Percentiles rank a stretch among this genome's conserved stretches.
Evolutionary conservation across 2,329 filamentous ascomycete genomes (phyloP).

Genomic region (Dactylellina drechsleri): DNA sequence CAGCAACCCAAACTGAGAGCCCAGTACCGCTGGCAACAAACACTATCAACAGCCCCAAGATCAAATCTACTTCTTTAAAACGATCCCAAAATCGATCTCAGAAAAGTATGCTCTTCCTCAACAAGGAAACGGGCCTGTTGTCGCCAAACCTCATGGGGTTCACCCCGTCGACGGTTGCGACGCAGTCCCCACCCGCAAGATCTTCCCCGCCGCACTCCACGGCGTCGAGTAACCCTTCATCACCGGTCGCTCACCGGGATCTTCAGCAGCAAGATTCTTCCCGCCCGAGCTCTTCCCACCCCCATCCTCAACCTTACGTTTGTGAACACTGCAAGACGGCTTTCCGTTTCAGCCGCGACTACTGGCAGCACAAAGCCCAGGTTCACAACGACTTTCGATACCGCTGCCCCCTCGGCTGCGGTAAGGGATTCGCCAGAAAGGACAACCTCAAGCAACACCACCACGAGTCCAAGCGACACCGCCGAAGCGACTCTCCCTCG

Average conservation of each 20-base stretch:
- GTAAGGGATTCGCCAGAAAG: slow-evolving; percentile 50
- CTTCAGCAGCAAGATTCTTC: slow-evolving; percentile 34
- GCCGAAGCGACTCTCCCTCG: slow-evolving; percentile 35
- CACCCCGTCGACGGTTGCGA: slow-evolving; percentile 29
- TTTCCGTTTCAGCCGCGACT: slow-evolving; percentile 53
- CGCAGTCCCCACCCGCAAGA: slow-evolving; percentile 23
- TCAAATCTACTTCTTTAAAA: slow-evolving; percentile 4
- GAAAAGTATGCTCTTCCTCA: slow-evolving; percentile 47
- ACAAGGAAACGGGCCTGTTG: slow-evolving; percentile 36
- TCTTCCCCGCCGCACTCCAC: slow-evolving; percentile 6
- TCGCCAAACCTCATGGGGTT: slow-evolving; percentile 34
- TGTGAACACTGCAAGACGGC: slow-evolving; percentile 48
- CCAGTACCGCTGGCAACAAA: slow-evolving; percentile 27
- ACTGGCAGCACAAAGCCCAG: slow-evolving; percentile 54
- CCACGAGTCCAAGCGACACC: slow-evolving; percentile 50
- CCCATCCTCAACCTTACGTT: slow-evolving; percentile 38
- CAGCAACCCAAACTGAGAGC: slow-evolving; percentile 22
- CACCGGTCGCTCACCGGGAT: slow-evolving; percentile 16
- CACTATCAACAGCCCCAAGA: slow-evolving; percentile 6
- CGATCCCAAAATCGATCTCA: slow-evolving; percentile 19
- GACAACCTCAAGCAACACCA: slow-evolving; percentile 53
- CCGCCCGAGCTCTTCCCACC: slow-evolving; percentile 20
- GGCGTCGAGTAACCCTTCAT: slow-evolving; percentile 26
- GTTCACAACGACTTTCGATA: slow-evolving; percentile 49
- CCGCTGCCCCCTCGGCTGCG: slow-evolving; percentile 43